Base-by-base conservation (phyloP, 768 basidiomycete species). In the Hemileccinum rubropunctum region DNA sequence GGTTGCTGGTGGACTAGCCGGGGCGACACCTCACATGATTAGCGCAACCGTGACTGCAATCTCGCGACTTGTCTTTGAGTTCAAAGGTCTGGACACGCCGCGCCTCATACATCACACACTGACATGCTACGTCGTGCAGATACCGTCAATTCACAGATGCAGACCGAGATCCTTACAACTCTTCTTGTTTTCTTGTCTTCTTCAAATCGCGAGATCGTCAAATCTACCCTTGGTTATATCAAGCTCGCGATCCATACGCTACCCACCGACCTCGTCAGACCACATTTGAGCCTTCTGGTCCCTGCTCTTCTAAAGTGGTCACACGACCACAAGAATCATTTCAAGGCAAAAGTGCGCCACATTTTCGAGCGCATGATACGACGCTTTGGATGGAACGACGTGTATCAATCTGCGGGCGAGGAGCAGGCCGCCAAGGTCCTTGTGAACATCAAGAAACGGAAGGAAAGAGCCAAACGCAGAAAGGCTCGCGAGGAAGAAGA, bases 251-350 rank as follows among this genome's bases (percentile, higher is more conserved):
- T 95, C 53, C 94, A 98, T 61, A 86, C 91, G 0, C 77, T 98
- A 21, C 78, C 93, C 0, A 58, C 74, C 0, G 79, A 86, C 4
- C 68, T 91, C 51, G 73, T 97, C 39, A 79, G 78, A n/a, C 88
- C 88, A 0, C 84, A 95, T 58, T 75, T 99, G 9, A 74, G 77
- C 21, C 75, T 75, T 20, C 76, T 98, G 20, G 90, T 98, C 0
- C 90, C 92, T 1, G 88, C 86, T 0, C 77, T 99, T 12, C 74
- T 98, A 30, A 77, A 76, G 40, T 95, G 97, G 93, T 91, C 92
- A 6, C 93, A 97, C 63, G 95, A 98, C 63, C 95, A 98, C 71
- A 95, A 95, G 67, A 98, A 98, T 61, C 97, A 98, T 65, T 98
- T 99, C 83, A 98, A 98, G 69, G 76, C 80, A 43, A 98, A 98